Conservation (phyloP, 2,329 filamentous ascomycete species). For the Botryotinia globosa region DNA sequence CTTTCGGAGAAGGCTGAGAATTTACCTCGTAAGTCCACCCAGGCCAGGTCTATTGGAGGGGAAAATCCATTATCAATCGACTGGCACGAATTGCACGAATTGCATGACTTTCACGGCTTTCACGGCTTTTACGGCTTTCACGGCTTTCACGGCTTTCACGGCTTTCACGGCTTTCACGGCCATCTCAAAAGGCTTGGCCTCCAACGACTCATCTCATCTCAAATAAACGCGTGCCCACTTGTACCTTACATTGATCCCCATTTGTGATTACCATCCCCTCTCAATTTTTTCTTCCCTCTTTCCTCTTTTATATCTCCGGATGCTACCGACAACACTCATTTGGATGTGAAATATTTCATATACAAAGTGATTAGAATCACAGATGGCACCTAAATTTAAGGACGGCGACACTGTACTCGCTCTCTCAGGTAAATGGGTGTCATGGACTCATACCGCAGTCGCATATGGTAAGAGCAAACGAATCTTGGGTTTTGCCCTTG, state of each 20-base stretch:
- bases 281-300: not conserved
- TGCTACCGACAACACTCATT: conserved; percentile 32
- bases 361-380: conserved; percentile 22
- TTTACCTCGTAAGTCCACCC: not conserved
- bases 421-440: conserved; percentile 86
- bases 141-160: conserved; percentile 1
- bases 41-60: not conserved
- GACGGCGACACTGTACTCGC: conserved; percentile 58
- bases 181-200: not conserved
- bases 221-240: conserved; percentile 6
- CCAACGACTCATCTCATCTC: not conserved
- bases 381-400: conserved; percentile 55
- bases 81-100: not conserved
- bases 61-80: not conserved
- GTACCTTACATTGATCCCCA: conserved; percentile 15
- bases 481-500: not conserved
- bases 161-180: not conserved
- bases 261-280: not conserved
- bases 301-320: conserved; percentile 26
- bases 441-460: conserved; percentile 78
- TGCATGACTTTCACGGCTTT: not conserved
- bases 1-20: conserved; percentile 10
- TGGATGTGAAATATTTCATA: conserved; percentile 33
- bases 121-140: not conserved
- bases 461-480: conserved; percentile 65